Percentiles rank a stretch among this genome's conserved stretches.
Evolutionary conservation across 2,329 filamentous ascomycete genomes (phyloP).

Genomic region (Myotisia sp.): DNA sequence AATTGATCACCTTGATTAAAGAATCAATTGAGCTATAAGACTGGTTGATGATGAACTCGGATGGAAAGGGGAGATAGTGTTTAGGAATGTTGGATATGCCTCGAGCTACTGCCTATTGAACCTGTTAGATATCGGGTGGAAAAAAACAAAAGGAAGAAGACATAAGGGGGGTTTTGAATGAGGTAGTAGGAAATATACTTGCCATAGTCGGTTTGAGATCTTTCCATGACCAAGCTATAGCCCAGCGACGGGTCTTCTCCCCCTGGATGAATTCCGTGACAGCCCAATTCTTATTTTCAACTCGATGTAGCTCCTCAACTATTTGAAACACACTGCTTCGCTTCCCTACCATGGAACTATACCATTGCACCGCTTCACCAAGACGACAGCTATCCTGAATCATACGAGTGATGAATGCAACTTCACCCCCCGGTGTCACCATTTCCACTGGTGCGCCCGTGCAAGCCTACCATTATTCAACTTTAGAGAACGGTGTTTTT

Average conservation of each 20-base stretch:
- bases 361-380: constrained; percentile 59
- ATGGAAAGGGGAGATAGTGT: constrained; percentile 39
- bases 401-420: constrained; percentile 58
- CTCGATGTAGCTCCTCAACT: constrained; percentile 41
- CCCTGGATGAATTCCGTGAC: constrained; percentile 69
- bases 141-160: not conserved
- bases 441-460: constrained; percentile 74
- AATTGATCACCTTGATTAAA: constrained; percentile 28
- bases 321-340: constrained; percentile 53
- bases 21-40: constrained; percentile 17
- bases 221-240: constrained; percentile 72
- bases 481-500: not conserved
- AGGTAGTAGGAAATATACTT: too few species aligned
- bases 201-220: constrained; percentile 48
- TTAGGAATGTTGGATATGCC: constrained; percentile 34
- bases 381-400: constrained; percentile 53
- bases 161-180: too few species aligned
- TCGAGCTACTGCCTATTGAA: constrained; percentile 21
- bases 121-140: too few species aligned
- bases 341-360: constrained; percentile 81
- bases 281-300: constrained; percentile 60
- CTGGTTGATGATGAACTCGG: constrained; percentile 33
- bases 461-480: constrained; percentile 29
- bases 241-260: constrained; percentile 69
- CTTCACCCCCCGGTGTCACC: constrained; percentile 66